phyloP scores from a whole-genome alignment of 495 filamentous ascomycete genomes.

The Tuber umbilicatum region DNA sequence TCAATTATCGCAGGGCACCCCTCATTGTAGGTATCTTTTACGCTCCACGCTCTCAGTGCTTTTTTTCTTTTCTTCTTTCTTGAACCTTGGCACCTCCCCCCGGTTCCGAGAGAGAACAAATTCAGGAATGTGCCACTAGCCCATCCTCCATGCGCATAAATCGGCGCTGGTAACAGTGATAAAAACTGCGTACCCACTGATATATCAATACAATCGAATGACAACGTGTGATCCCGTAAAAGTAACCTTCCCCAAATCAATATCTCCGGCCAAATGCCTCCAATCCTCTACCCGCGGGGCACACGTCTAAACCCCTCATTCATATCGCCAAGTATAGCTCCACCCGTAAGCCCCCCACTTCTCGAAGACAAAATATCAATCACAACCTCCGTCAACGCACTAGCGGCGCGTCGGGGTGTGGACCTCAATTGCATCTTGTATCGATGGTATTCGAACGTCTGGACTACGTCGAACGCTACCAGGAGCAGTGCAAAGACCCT shows the following conservation, averaged over 20 bases:
- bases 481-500: background rate
- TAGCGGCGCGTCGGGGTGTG: background rate
- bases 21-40: background rate
- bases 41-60: background rate
- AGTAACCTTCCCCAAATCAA: background rate
- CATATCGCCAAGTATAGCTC: background rate
- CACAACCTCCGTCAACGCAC: background rate
- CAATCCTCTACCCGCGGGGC: background rate
- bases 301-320: conserved; percentile 2
- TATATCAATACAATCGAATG: background rate
- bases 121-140: background rate
- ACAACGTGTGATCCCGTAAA: background rate
- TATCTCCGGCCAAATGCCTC: background rate
- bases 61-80: no score
- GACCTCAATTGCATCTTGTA: background rate
- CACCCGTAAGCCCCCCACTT: background rate
- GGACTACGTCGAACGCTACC: background rate
- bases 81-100: background rate
- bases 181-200: background rate
- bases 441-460: background rate
- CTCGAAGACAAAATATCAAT: background rate
- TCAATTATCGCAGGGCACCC: background rate
- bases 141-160: background rate
- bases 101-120: background rate
- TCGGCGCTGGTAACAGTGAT: background rate